Evolutionary conservation across 2,329 filamentous ascomycete species (phyloP).

Genomic region (Fusarium sp.): DNA sequence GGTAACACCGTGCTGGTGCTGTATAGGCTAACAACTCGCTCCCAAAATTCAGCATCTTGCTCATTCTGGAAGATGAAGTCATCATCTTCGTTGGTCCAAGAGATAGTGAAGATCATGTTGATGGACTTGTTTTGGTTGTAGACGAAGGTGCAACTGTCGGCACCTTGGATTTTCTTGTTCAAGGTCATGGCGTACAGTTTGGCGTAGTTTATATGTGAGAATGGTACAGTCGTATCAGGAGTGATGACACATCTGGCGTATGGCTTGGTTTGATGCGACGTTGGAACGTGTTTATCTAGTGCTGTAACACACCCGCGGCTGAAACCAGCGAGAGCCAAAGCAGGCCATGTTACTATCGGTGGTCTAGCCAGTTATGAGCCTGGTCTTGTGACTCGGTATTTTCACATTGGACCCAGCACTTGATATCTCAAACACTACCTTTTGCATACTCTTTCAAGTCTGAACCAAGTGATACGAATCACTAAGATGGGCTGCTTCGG

Average conservation of each 20-base stretch:
- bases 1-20: neutral
- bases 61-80: neutral
- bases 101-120: neutral
- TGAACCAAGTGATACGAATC: neutral
- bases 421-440: fast-evolving
- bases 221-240: neutral
- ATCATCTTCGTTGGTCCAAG: neutral
- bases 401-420: neutral
- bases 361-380: no score
- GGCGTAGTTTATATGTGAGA: neutral
- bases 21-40: neutral
- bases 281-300: neutral
- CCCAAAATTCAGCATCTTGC: neutral
- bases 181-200: neutral
- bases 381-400: neutral
- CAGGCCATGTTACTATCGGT: neutral
- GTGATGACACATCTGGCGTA: neutral
- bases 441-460: no score
- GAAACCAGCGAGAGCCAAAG: neutral
- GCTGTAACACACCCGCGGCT: neutral
- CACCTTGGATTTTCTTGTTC: neutral
- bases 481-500: neutral
- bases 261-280: neutral
- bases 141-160: neutral
- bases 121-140: neutral